Evolutionary conservation across 2,329 filamentous ascomycete genomes (phyloP), one percentile per base, ranked within the genome.

Genomic region (Xylogone sp.): DNA sequence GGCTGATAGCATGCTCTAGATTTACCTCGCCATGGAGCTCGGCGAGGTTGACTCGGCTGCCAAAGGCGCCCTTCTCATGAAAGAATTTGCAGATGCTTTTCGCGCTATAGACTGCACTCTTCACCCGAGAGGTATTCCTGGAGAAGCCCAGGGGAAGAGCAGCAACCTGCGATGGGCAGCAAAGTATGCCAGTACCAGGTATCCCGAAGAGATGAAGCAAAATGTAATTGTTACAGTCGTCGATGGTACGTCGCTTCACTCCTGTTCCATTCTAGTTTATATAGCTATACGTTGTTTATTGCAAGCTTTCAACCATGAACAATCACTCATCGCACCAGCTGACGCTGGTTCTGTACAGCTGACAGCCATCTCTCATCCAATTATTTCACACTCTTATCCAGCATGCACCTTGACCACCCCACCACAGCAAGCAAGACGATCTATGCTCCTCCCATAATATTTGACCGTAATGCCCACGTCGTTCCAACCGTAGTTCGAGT

Each of bases 81-180:
- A 79, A 45, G 77, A 80, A 53, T 88, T 87, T 59, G 69, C 77
- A 56, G 81, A 81, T 61, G 81, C 77, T 52, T 89, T 90, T 64
- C 80, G 81, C 42, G 78, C 77, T 53, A 84, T 90, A 59, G 79
- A 82, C 60, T 84, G 81, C 63, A 88, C 84, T 2, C 68, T 87
- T 12, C 86, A 90, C 61, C 86, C 86, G 1, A 69, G 75, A 20
- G 81, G 82, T 50, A 80, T 89, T 48, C 77, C 79, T 3, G 82
- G 83, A 12, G 86, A 90, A 64, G 80, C 85, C 46, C 83, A 85
- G 49, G 86, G 86, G 52, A 90, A 90, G 64, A 86, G 86, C 56
- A 89, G 86, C 71, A 90, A 90, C 66, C 76, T 87, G 54, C 80
- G 81, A 48, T 90, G 85, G 83, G 84, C 84, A 18, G 86, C 84